Percentiles rank a stretch among this genome's conserved stretches.
phyloP scores from a whole-genome alignment of 371 early-diverging fungal species.

The Actinomortierella wolfii region DNA sequence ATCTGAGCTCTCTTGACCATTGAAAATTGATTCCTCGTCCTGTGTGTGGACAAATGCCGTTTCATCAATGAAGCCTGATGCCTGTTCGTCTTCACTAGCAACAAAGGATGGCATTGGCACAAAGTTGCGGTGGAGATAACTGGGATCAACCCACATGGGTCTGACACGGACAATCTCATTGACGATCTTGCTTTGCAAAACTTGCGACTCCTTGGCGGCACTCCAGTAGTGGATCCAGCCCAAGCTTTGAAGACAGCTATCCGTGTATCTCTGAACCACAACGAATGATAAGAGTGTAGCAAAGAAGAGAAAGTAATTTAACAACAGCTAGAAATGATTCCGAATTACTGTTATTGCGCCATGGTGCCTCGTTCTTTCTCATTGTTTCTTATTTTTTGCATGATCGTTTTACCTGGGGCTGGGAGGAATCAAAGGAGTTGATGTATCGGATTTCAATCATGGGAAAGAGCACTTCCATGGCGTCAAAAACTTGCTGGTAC shows the following conservation, averaged over 20 bases:
- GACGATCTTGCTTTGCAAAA: conserved; percentile 39
- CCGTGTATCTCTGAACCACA: conserved; percentile 1
- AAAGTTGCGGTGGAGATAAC: conserved; percentile 30
- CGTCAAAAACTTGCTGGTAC: conserved; percentile 38
- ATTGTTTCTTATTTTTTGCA: conserved; percentile 14
- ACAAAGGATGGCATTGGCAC: no score
- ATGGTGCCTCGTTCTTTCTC: no score
- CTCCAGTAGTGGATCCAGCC: conserved; percentile 47
- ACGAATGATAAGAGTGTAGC: no score
- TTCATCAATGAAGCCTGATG: no score
- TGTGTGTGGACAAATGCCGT: no score
- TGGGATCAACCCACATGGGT: conserved; percentile 40
- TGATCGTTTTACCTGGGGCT: conserved; percentile 27
- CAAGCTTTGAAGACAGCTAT: conserved; percentile 28
- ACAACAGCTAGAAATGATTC: no score
- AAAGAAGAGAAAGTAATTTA: no score
- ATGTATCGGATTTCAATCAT: conserved; percentile 42
- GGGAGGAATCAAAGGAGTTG: conserved; percentile 35
- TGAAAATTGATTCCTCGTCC: no score
- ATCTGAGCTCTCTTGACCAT: no score
- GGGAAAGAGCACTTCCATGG: conserved; percentile 19
- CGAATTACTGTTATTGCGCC: no score
- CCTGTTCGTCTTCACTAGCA: no score
- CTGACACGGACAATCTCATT: conserved; percentile 40
- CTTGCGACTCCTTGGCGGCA: conserved; percentile 43